Conservation (phyloP, 2,329 filamentous ascomycete genomes). For the Xylariaceae sp. region DNA sequence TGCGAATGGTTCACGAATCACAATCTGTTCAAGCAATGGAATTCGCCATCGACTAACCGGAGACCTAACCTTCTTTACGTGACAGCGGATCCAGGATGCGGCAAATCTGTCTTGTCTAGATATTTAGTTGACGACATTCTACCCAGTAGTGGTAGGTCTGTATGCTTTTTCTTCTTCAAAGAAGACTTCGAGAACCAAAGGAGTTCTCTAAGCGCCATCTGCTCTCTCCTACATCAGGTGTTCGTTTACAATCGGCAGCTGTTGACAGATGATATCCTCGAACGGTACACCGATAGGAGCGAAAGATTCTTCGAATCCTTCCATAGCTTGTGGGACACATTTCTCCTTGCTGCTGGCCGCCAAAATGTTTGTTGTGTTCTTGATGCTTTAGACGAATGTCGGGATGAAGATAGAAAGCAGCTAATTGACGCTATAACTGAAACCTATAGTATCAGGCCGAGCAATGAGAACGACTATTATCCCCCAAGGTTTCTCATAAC, state of each 20-base stretch:
- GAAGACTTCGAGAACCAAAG: constrained; percentile 2
- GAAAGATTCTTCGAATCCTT: not conserved
- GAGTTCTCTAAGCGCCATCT: too few relatives aligned
- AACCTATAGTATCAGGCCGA: not conserved
- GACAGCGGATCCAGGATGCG: constrained; percentile 10
- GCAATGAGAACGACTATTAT: too few relatives aligned
- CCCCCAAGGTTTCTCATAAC: constrained; percentile 7
- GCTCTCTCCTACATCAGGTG: constrained; percentile 7
- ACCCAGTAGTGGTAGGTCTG: too few relatives aligned
- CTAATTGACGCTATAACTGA: not conserved
- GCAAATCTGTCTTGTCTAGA: constrained; percentile 7
- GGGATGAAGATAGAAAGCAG: constrained; percentile 1
- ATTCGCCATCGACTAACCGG: not conserved
- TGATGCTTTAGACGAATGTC: constrained; percentile 7
- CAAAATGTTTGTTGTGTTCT: not conserved
- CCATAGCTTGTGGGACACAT: not conserved
- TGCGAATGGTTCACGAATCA: constrained; percentile 6
- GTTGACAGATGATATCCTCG: too few relatives aligned
- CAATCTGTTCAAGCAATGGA: not conserved
- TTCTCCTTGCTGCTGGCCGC: not conserved
- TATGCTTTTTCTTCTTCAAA: constrained; percentile 16
- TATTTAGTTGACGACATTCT: constrained; percentile 7
- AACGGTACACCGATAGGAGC: not conserved
- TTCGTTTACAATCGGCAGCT: too few relatives aligned
- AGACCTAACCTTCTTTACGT: too few relatives aligned